These are phyloP conservation scores for Zizania latifolia DNA, from an alignment of 176 grass and related monocot species.

Conservation along the genomic window DNA sequence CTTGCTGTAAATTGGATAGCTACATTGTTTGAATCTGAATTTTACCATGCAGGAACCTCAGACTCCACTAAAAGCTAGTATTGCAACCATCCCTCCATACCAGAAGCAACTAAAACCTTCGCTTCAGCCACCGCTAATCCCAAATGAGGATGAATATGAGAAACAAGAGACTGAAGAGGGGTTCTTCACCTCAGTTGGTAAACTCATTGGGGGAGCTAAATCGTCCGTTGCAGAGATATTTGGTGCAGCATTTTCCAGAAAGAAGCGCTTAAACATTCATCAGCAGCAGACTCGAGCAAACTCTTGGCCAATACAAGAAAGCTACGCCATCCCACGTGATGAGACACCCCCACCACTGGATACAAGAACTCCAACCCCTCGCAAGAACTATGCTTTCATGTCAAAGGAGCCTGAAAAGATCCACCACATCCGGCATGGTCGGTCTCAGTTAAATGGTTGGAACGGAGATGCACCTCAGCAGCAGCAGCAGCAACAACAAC, in stretches of 20 bases:
- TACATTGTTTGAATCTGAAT: constrained; percentile 30
- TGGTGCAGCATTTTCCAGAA: constrained; percentile 46
- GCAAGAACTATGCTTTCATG: constrained; percentile 74
- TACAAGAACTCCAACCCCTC: constrained; percentile 51
- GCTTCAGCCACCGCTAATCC: constrained; percentile 51
- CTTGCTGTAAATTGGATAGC: neutral
- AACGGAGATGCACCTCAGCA: constrained; percentile 44
- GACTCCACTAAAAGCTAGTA: constrained; percentile 41
- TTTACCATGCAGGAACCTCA: constrained; percentile 42
- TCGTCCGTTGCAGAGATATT: constrained; percentile 52
- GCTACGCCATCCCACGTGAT: constrained; percentile 52
- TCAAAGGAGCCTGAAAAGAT: constrained; percentile 72
- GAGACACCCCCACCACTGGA: constrained; percentile 56
- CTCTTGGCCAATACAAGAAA: constrained; percentile 53
- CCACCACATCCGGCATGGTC: constrained; percentile 61
- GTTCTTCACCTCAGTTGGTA: constrained; percentile 48
- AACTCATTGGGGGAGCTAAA: constrained; percentile 43
- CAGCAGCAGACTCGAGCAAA: constrained; percentile 28
- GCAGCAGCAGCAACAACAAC: constrained; percentile 22
- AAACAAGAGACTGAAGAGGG: constrained; percentile 68
- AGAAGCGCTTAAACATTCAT: constrained; percentile 41
- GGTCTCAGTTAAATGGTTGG: constrained; percentile 40
- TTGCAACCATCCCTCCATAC: constrained; percentile 56
- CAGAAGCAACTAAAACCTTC: constrained; percentile 52
- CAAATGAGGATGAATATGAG: constrained; percentile 41